Conservation (phyloP, 352 stramenopile species). For the Thalassiosira pacifica region DNA sequence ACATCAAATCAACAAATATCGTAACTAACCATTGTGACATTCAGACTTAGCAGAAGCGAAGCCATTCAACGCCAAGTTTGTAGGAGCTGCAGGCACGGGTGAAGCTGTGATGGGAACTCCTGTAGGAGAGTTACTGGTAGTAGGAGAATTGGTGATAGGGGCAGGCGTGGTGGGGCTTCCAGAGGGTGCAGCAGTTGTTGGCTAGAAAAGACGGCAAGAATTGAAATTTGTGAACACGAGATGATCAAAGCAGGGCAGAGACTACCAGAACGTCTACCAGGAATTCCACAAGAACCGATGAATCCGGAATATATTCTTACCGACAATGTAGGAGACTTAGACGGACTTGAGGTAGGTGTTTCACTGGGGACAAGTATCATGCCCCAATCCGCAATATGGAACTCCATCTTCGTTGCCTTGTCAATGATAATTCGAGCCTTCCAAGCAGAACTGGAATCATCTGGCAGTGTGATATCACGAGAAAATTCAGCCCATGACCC, state of each 20-base stretch:
- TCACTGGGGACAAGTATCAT: conserved; percentile 27
- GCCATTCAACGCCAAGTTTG: conserved; percentile 34
- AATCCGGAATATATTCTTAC: conserved; percentile 6
- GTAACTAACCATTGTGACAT: conserved; percentile 10
- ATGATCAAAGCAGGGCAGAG: no score
- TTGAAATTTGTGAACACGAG: not conserved
- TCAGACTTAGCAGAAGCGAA: conserved; percentile 30
- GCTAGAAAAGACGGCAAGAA: not conserved
- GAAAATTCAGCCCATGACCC: conserved; percentile 31
- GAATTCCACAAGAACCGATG: no score
- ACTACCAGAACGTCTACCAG: no score
- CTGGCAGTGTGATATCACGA: conserved; percentile 18
- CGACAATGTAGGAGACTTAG: conserved; percentile 2
- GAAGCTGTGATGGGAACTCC: conserved; percentile 17
- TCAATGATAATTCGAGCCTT: conserved; percentile 37
- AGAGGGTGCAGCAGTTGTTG: not conserved
- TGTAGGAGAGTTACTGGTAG: conserved; percentile 9
- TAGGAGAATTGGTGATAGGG: not conserved
- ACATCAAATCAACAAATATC: not conserved
- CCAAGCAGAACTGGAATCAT: not conserved
- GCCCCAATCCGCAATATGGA: conserved; percentile 43
- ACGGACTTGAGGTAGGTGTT: conserved; percentile 1
- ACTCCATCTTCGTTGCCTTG: conserved; percentile 35
- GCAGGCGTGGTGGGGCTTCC: not conserved
- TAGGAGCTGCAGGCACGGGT: conserved; percentile 21